Evolutionary conservation across 2,329 filamentous ascomycete genomes (phyloP).

Genomic region (Penicillium hordei): DNA sequence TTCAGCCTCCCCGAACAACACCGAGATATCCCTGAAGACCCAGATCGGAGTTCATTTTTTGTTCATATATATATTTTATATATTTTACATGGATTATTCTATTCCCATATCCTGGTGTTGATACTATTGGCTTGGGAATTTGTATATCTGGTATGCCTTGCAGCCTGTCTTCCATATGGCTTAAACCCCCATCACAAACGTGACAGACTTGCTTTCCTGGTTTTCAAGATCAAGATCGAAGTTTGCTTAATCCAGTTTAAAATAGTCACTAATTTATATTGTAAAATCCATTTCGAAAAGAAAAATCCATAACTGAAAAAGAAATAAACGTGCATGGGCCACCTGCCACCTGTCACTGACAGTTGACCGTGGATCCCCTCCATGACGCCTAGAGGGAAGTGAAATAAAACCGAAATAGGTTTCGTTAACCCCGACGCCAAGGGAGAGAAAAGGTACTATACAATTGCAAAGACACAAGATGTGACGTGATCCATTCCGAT

Average conservation of each 20-base stretch:
- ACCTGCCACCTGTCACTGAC: slow-evolving; percentile 27
- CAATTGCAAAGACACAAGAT: background rate
- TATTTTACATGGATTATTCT: background rate
- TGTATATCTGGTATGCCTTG: background rate
- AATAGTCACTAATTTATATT: background rate
- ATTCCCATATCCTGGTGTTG: background rate
- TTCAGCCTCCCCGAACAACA: slow-evolving; percentile 10
- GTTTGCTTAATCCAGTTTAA: background rate
- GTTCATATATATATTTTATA: background rate
- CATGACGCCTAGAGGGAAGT: background rate
- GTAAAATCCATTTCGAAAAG: background rate
- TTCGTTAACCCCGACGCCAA: background rate
- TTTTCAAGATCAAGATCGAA: background rate
- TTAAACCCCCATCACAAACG: background rate
- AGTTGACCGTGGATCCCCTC: slow-evolving; percentile 17
- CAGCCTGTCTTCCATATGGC: background rate
- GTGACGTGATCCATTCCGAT: slow-evolving; percentile 10
- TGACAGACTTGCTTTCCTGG: background rate
- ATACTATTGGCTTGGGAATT: slow-evolving; percentile 1
- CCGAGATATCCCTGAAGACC: slow-evolving; percentile 6
- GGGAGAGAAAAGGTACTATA: background rate
- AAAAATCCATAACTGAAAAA: background rate
- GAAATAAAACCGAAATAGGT: background rate
- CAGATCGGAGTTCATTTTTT: background rate
- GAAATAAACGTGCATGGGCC: slow-evolving; percentile 16